These are phyloP conservation scores for Fusarium burgessii DNA, from an alignment of 2,329 filamentous ascomycete genomes.

Conservation along the genomic window DNA sequence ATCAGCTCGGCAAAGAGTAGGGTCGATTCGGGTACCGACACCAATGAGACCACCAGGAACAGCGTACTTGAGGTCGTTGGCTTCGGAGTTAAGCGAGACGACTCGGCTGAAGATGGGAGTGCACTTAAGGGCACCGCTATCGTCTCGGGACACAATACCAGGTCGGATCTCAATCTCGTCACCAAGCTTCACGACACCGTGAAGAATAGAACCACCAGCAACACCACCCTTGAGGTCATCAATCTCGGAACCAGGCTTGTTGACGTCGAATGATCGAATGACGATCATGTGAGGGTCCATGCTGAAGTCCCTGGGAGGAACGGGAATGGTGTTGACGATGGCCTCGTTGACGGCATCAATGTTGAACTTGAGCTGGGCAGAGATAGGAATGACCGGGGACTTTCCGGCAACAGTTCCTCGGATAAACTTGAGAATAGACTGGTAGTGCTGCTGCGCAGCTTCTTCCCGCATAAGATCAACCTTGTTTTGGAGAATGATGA, in stretches of 20 bases:
- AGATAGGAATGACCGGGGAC: slow-evolving; percentile 94
- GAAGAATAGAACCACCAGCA: slow-evolving; percentile 95
- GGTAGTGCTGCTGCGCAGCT: slow-evolving; percentile 91
- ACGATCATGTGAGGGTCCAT: slow-evolving; percentile 98
- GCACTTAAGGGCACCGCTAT: slow-evolving; percentile 93
- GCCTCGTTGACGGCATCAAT: slow-evolving; percentile 98
- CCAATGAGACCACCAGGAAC: slow-evolving; percentile 97
- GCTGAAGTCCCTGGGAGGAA: slow-evolving; percentile 90
- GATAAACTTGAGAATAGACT: slow-evolving; percentile 98
- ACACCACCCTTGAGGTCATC: slow-evolving; percentile 99
- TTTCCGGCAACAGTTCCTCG: slow-evolving; percentile 96
- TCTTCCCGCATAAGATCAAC: slow-evolving; percentile 98
- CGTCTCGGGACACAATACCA: slow-evolving; percentile 97
- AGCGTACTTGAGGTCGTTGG: slow-evolving; percentile 98
- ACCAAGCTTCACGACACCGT: slow-evolving; percentile 94
- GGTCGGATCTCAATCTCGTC: slow-evolving; percentile 99
- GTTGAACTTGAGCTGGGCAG: slow-evolving; percentile 99
- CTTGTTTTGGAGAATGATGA: slow-evolving; percentile 99
- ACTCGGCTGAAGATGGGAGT: slow-evolving; percentile 97
- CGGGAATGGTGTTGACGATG: slow-evolving; percentile 93
- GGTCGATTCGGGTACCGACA: slow-evolving; percentile 97
- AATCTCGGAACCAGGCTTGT: slow-evolving; percentile 99
- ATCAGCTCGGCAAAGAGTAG: slow-evolving; percentile 97
- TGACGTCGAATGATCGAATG: slow-evolving; percentile 99
- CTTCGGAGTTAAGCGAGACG: slow-evolving; percentile 94